Evolutionary conservation across 495 filamentous ascomycete genomes (phyloP).

Genomic region (Penicillium chermesinum): DNA sequence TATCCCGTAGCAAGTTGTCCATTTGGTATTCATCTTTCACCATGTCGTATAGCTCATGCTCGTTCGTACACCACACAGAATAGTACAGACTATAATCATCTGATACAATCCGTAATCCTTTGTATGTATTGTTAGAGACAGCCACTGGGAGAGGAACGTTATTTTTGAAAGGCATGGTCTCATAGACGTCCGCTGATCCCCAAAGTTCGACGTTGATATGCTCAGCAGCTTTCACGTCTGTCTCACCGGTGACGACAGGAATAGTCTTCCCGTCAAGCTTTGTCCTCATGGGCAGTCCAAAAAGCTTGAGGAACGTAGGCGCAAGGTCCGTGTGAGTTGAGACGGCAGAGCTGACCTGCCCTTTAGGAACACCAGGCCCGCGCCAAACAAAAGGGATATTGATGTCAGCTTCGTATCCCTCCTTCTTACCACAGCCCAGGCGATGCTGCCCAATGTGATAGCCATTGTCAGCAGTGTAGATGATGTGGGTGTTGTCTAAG

Average conservation of each 20-base stretch:
- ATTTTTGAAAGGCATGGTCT: neutral
- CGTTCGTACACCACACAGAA: constrained; percentile 4
- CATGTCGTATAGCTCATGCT: constrained; percentile 7
- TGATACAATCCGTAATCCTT: neutral
- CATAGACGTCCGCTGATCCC: constrained; percentile 20
- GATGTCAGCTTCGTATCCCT: constrained; percentile 62
- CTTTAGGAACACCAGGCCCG: constrained; percentile 46
- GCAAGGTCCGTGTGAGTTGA: constrained; percentile 60
- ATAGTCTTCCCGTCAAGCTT: constrained; percentile 52
- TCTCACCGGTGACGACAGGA: constrained; percentile 26
- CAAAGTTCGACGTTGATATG: constrained; percentile 56
- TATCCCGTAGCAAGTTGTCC: neutral
- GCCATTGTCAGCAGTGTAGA: constrained; percentile 64
- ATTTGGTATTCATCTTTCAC: neutral
- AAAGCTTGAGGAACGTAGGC: constrained; percentile 50
- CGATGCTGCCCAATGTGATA: constrained; percentile 65
- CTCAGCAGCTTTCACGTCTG: constrained; percentile 39
- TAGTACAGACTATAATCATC: constrained; percentile 1
- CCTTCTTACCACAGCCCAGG: constrained; percentile 58
- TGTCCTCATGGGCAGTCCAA: constrained; percentile 29
- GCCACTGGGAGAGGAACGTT: neutral
- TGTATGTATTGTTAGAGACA: constrained; percentile 2
- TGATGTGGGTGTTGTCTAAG: constrained; percentile 58
- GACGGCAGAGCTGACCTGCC: constrained; percentile 37
- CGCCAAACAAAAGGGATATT: constrained; percentile 54